A percentile compares a stretch with the other conserved stretches of the same genome.
phyloP scores from a whole-genome alignment of 192 early-diverging fungal species.

The Rhizoclosmatium sp. region DNA sequence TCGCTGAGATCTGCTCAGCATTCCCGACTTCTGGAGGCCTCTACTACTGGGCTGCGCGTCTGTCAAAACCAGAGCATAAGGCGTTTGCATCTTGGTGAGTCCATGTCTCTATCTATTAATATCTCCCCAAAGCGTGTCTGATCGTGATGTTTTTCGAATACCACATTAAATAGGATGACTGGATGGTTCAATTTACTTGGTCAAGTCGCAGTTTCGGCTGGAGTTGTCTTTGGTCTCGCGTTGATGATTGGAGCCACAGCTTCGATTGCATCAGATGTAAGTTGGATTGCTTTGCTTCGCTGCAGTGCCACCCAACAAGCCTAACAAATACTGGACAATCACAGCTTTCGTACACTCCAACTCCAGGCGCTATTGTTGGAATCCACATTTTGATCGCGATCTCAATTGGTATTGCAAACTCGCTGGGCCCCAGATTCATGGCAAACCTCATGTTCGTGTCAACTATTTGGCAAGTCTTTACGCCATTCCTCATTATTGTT shows the following conservation, averaged over 20 bases:
- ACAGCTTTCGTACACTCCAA: slow-evolving; percentile 18
- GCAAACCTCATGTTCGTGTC: slow-evolving; percentile 42
- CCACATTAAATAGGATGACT: slow-evolving; percentile 20
- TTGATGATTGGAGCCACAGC: slow-evolving; percentile 32
- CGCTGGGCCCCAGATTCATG: slow-evolving; percentile 38
- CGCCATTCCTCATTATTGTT: slow-evolving; percentile 45
- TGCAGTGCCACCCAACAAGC: neutral
- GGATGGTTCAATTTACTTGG: slow-evolving; percentile 52
- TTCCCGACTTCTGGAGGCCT: slow-evolving; percentile 45
- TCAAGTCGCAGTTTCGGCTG: slow-evolving; percentile 40
- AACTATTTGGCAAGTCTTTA: slow-evolving; percentile 40
- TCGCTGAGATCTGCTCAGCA: slow-evolving; percentile 53
- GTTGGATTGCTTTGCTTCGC: neutral
- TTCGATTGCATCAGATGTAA: slow-evolving; percentile 26
- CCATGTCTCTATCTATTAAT: no score
- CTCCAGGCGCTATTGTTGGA: slow-evolving; percentile 21
- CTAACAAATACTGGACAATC: neutral
- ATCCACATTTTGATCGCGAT: slow-evolving; percentile 18
- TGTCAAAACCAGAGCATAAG: slow-evolving; percentile 37
- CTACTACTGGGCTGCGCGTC: slow-evolving; percentile 41
- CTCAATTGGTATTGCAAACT: slow-evolving; percentile 32
- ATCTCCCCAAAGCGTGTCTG: neutral
- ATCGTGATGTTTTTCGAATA: neutral
- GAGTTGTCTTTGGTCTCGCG: slow-evolving; percentile 32
- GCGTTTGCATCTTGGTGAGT: slow-evolving; percentile 38